These are phyloP conservation scores for Yamadazyma songkhlaensis DNA, from an alignment of 1,139 yeast species.

Conservation along the genomic window DNA sequence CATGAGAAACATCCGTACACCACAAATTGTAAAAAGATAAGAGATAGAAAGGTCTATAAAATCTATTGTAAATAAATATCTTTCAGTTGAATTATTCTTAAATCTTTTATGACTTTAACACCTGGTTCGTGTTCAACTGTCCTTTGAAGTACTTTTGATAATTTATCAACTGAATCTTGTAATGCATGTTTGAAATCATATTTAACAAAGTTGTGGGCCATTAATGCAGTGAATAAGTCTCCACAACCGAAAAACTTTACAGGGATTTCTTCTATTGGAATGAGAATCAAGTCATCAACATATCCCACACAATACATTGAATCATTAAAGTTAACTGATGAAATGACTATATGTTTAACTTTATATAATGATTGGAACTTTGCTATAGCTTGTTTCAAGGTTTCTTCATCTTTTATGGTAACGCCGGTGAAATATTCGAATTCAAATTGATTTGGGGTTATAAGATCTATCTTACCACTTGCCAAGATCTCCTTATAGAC, in stretches of 20 bases:
- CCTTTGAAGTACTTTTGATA: conserved; percentile 27
- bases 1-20: not conserved
- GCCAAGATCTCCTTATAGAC: conserved; percentile 58
- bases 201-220: conserved; percentile 29
- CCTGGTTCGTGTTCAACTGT: conserved; percentile 21
- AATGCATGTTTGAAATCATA: conserved; percentile 25
- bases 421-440: conserved; percentile 66
- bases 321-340: conserved; percentile 32
- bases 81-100: conserved; percentile 17
- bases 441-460: conserved; percentile 93
- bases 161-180: conserved; percentile 25
- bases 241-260: conserved; percentile 47
- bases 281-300: conserved; percentile 9
- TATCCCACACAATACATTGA: conserved; percentile 34
- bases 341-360: conserved; percentile 64
- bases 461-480: conserved; percentile 54
- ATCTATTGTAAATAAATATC: conserved; percentile 4
- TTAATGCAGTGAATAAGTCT: conserved; percentile 40
- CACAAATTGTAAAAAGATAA: not conserved
- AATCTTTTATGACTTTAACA: conserved; percentile 27
- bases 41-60: not conserved
- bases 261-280: conserved; percentile 30
- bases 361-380: conserved; percentile 48
- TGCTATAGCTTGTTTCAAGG: conserved; percentile 46
- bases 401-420: conserved; percentile 37